Conservation (phyloP, 306 rosid species). For the Glycyrrhiza uralensis region DNA sequence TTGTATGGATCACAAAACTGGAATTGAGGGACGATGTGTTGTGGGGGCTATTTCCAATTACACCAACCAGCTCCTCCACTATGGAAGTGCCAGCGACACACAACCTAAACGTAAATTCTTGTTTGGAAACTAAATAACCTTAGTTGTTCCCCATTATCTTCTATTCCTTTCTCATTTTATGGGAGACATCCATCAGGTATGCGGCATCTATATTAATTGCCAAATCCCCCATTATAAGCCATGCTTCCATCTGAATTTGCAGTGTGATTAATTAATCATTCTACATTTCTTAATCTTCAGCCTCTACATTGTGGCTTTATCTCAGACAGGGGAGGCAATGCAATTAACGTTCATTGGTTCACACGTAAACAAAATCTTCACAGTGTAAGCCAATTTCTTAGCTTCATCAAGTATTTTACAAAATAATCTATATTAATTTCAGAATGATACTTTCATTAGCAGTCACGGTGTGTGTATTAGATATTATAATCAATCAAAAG, state of each 20-base stretch:
- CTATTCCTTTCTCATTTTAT: slow-evolving; percentile 73
- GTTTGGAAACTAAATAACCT: slow-evolving; percentile 58
- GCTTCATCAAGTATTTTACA: neutral
- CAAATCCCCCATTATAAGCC: neutral
- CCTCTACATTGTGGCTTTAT: slow-evolving; percentile 82
- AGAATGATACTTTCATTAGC: too few relatives aligned
- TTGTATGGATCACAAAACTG: slow-evolving; percentile 56
- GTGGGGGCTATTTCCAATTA: slow-evolving; percentile 68
- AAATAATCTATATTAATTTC: too few relatives aligned
- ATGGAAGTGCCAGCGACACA: slow-evolving; percentile 11
- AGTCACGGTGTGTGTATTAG: too few relatives aligned
- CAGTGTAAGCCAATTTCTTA: slow-evolving; percentile 47
- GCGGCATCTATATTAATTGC: neutral
- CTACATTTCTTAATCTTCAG: slow-evolving; percentile 30
- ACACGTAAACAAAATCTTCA: slow-evolving; percentile 70
- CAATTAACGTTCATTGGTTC: slow-evolving; percentile 64
- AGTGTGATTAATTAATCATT: neutral
- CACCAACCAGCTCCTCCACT: slow-evolving; percentile 61
- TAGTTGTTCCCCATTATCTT: slow-evolving; percentile 69
- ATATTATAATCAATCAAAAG: too few relatives aligned
- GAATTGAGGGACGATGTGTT: slow-evolving; percentile 53
- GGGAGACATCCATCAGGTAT: slow-evolving; percentile 93
- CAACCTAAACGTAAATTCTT: slow-evolving; percentile 37
- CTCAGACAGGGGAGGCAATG: slow-evolving; percentile 68
- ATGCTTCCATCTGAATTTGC: neutral